Conservation (phyloP, 768 basidiomycete genomes). For the Russula sp. region DNA sequence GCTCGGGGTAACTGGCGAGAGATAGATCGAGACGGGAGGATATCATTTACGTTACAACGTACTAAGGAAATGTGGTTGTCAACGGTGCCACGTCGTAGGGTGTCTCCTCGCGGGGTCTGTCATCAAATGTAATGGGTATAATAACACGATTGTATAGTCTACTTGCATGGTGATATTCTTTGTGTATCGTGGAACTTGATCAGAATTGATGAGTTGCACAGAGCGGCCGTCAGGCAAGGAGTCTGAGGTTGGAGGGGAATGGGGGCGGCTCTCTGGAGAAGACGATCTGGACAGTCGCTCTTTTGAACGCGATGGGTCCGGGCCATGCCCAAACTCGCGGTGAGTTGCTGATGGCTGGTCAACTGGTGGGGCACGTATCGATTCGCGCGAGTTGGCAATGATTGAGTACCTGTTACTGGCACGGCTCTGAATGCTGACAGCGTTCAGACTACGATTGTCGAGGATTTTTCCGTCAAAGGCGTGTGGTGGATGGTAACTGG, state of each 20-base stretch:
- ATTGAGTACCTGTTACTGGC: slow-evolving; percentile 9
- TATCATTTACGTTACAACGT: not conserved
- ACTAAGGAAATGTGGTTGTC: slow-evolving; percentile 1
- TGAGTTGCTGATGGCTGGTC: not conserved
- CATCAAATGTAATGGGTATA: not conserved
- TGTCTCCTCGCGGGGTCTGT: not conserved
- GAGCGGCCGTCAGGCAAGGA: not conserved
- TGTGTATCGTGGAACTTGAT: slow-evolving; percentile 12
- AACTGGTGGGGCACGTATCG: not conserved
- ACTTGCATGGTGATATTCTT: slow-evolving; percentile 4
- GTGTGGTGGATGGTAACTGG: not conserved
- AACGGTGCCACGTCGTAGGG: not conserved
- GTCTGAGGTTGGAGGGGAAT: not conserved
- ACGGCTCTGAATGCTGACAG: slow-evolving; percentile 1
- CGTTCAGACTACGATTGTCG: not conserved
- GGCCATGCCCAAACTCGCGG: slow-evolving; percentile 12
- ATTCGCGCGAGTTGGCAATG: not conserved
- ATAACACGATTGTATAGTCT: too few species aligned
- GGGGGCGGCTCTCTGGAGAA: not conserved
- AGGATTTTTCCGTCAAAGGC: not conserved
- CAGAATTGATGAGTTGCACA: slow-evolving; percentile 2
- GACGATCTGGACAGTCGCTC: not conserved
- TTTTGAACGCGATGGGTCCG: not conserved
- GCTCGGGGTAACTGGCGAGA: not conserved
- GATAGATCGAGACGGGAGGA: not conserved